Percentiles rank a stretch among this genome's conserved stretches.
Evolutionary conservation across 192 early-diverging fungal species (phyloP).

Genomic region (Pilaira anomala): DNA sequence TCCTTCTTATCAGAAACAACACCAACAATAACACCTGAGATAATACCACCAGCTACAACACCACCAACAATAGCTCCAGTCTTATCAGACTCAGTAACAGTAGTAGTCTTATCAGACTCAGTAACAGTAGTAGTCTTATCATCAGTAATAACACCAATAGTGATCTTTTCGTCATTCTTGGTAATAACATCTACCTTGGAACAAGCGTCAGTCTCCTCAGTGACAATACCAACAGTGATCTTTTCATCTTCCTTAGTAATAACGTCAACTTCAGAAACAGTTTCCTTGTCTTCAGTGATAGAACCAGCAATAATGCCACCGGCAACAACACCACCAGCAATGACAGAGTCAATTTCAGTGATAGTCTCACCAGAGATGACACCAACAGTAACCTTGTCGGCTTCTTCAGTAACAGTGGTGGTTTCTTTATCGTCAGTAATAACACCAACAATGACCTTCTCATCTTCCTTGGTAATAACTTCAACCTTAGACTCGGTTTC

Average conservation of each 20-base stretch:
- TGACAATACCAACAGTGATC: background rate
- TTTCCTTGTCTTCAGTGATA: background rate
- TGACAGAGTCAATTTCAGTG: background rate
- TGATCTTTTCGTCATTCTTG: background rate
- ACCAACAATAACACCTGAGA: background rate
- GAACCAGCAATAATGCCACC: background rate
- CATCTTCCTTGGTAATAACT: background rate
- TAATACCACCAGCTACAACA: too few relatives aligned
- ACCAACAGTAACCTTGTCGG: background rate
- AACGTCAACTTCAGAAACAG: background rate
- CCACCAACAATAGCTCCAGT: background rate
- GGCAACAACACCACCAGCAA: background rate
- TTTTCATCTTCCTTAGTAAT: background rate
- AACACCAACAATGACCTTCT: background rate
- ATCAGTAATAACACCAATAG: background rate
- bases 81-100: too few relatives aligned
- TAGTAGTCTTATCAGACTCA: background rate
- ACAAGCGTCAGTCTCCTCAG: background rate
- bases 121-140: background rate
- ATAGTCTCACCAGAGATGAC: background rate
- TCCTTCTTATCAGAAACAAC: background rate
- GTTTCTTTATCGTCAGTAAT: background rate
- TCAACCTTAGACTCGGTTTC: background rate
- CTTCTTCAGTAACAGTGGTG: background rate
- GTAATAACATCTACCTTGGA: too few relatives aligned